Evolutionary conservation across 225 moss, liverwort and hornwort species (phyloP).

Genomic region (Bryoerythrophyllum caledonicum): DNA sequence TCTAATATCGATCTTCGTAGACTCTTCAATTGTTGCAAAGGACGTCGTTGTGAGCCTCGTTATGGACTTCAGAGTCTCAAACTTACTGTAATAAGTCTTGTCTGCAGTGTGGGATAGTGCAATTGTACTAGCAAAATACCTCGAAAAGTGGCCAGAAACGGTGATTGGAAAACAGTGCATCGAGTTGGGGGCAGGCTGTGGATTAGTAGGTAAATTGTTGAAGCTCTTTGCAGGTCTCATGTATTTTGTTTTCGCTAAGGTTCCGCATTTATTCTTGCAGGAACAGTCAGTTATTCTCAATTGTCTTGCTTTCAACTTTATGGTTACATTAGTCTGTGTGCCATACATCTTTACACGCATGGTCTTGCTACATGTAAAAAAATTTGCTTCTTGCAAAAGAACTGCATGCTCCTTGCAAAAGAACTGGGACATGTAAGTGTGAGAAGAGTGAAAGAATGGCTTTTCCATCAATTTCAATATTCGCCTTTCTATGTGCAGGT

Average conservation of each 20-base stretch:
- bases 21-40: neutral
- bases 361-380: neutral
- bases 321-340: neutral
- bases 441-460: neutral
- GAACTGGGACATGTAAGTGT: neutral
- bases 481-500: conserved; percentile 35
- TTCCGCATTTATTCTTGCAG: neutral
- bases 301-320: neutral
- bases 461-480: neutral
- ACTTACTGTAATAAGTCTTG: neutral
- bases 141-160: conserved; percentile 68
- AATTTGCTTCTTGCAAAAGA: neutral
- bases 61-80: conserved; percentile 2
- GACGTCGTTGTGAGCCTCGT: neutral
- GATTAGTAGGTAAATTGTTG: conserved; percentile 56
- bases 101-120: conserved; percentile 88
- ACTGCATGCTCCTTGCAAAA: neutral
- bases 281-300: neutral
- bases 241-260: neutral
- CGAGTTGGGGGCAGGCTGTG: conserved; percentile 82
- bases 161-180: conserved; percentile 66
- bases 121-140: conserved; percentile 80
- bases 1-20: neutral
- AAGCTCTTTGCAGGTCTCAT: neutral
- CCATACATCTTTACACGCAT: neutral